Base-by-base conservation (phyloP, 768 basidiomycete species). In the Amanita fuliginea region DNA sequence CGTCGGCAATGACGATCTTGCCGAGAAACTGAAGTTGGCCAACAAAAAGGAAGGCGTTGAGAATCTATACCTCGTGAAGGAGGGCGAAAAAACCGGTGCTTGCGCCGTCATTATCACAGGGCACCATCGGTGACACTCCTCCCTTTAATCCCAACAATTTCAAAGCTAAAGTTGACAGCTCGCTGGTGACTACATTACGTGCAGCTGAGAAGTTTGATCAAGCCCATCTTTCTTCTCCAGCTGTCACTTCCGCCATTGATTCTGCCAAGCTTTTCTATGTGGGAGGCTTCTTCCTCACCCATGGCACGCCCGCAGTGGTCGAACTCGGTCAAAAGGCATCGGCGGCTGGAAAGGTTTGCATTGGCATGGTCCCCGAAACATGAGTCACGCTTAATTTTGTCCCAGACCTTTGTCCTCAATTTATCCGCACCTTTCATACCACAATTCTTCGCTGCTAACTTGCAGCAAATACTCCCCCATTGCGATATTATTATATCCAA, bases 381-480 rank as follows among this genome's bases (percentile, higher is more conserved):
- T 21, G 4, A 11, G 22, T 24, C 14, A 35, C 32, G 19, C 47
- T 16, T 42, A 53, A n/a, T 21, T 42, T 18, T 44, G 16, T 5
- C 49, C 19, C 56, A 93, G 91, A 83, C 82, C 53, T 94, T 97
- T 65, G 79, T 78, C 9, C 66, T 97, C 58, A 99, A 99, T 74
- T 76, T 99, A 58, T 95, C 92, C 7, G 96, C 96, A 3, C 96
- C 96, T 14, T 99, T 98, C 76, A 94, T 99, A 66, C 72, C 88
- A 47, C 84, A 92, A 67, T 95, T 96, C 77, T 97, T 97, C 74
- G 76, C 75, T 51, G 67, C 71, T 3, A 86, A 94, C 62, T 72
- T 99, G 14, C 75, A 90, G 55, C 71, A 86, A 61, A 67, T 98
- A 58, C 66, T 99, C 39, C 83, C 84, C 21, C 83, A 86, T 71